A percentile compares a stretch with the other conserved stretches of the same genome.
Conservation (phyloP, 192 early-diverging fungal genomes). For the Pecoramyces ruminantium region DNA sequence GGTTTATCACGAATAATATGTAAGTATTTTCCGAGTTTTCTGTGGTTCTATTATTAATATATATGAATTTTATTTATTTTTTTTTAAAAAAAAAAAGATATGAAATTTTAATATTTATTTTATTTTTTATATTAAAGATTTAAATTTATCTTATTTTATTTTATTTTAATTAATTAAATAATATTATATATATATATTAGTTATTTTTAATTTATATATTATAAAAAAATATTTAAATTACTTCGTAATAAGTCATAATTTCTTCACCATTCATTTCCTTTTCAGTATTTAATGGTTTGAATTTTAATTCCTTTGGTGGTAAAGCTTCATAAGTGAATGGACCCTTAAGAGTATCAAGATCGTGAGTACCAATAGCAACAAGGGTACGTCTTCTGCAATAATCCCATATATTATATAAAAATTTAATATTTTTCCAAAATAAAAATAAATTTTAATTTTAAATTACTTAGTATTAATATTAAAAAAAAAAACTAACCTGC, state of each 20-base stretch:
- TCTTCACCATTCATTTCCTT: slow-evolving; percentile 70
- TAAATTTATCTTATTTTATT: too few relatives aligned
- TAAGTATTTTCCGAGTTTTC: slow-evolving; percentile 74
- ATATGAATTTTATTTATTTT: too few relatives aligned
- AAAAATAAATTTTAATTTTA: too few relatives aligned
- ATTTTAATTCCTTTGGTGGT: slow-evolving; percentile 76
- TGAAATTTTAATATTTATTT: too few relatives aligned
- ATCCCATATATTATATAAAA: background rate
- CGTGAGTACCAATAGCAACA: slow-evolving; percentile 95
- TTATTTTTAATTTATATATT: background rate
- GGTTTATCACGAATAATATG: slow-evolving; percentile 83
- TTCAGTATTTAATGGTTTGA: slow-evolving; percentile 81
- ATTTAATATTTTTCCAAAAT: background rate
- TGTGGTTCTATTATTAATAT: slow-evolving; percentile 48
- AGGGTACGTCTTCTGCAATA: slow-evolving; percentile 63
- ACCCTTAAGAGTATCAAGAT: slow-evolving; percentile 81
- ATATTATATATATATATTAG: too few relatives aligned
- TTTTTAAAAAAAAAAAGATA: too few relatives aligned
- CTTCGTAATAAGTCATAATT: slow-evolving; percentile 81
- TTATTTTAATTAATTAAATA: too few relatives aligned
- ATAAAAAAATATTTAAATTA: background rate
- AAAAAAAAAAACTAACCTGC: slow-evolving; percentile 30
- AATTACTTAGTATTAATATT: too few relatives aligned
- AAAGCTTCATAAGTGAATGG: slow-evolving; percentile 93
- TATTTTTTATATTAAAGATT: too few relatives aligned